phyloP scores from a whole-genome alignment of 2,329 filamentous ascomycete genomes.

The Alternaria burnsii region DNA sequence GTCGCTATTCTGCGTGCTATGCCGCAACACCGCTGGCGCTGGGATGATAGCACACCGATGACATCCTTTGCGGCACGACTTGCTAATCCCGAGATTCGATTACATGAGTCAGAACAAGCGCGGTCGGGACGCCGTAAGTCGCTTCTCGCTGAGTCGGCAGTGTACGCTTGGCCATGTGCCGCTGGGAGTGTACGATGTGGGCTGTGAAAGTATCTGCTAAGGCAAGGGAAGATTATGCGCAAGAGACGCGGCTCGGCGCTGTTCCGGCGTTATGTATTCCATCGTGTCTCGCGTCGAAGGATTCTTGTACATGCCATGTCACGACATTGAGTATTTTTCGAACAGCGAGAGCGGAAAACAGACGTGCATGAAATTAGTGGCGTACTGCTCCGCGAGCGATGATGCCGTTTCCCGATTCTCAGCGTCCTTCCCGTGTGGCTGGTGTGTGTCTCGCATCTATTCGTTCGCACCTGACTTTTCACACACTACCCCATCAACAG shows the following conservation, averaged over 20 bases:
- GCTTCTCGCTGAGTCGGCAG: slow-evolving; percentile 1
- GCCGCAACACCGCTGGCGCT: neutral
- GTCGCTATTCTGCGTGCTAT: neutral
- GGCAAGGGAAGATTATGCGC: slow-evolving; percentile 2
- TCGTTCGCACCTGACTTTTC: neutral
- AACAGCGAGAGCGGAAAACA: neutral
- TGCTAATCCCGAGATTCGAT: neutral
- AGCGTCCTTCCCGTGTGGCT: neutral
- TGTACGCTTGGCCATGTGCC: neutral
- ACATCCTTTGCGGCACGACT: neutral
- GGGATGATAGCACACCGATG: neutral
- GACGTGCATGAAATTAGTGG: neutral
- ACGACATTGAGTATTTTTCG: neutral
- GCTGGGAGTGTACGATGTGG: slow-evolving; percentile 1
- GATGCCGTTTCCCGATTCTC: neutral
- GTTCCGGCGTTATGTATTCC: slow-evolving; percentile 1
- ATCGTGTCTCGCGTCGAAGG: neutral
- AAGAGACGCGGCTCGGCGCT: slow-evolving; percentile 5
- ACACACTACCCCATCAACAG: neutral
- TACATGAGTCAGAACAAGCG: slow-evolving; percentile 3
- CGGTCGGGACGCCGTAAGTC: neutral
- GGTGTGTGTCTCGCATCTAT: slow-evolving; percentile 1
- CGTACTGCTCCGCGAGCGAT: slow-evolving; percentile 1
- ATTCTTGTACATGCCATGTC: neutral
- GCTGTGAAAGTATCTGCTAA: neutral